Conservation (phyloP, 495 filamentous ascomycete genomes). For the Pyrenula massariospora region DNA sequence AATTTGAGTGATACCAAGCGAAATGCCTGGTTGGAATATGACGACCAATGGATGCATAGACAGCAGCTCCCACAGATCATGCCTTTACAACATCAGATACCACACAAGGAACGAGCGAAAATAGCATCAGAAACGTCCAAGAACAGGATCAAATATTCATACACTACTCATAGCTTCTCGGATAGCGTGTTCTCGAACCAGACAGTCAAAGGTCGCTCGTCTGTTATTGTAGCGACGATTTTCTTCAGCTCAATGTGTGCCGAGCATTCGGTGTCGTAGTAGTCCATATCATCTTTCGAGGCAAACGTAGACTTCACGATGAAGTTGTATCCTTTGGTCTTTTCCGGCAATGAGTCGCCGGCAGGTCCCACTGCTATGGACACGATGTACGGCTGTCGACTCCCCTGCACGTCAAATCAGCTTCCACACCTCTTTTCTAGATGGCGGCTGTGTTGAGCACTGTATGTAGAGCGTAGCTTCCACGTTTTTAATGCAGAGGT, state of each 20-base stretch:
- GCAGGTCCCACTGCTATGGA: slow-evolving; percentile 28
- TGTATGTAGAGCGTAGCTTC: background rate
- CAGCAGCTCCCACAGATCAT: too few relatives aligned
- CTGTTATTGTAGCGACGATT: slow-evolving; percentile 16
- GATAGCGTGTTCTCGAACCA: slow-evolving; percentile 34
- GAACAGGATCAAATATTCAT: too few relatives aligned
- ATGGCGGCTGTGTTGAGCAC: too few relatives aligned
- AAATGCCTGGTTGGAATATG: too few relatives aligned
- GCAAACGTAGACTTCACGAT: slow-evolving; percentile 47
- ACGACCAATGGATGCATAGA: too few relatives aligned
- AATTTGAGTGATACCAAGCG: too few relatives aligned
- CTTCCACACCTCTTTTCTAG: background rate
- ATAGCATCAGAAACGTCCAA: too few relatives aligned
- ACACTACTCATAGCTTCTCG: too few relatives aligned
- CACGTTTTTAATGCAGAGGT: background rate
- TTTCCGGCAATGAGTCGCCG: slow-evolving; percentile 29
- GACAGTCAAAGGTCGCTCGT: slow-evolving; percentile 34
- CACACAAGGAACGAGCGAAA: too few relatives aligned
- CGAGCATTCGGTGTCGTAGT: slow-evolving; percentile 52
- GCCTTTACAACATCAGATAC: too few relatives aligned
- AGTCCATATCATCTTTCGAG: slow-evolving; percentile 55
- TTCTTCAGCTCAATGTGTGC: slow-evolving; percentile 52
- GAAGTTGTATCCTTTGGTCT: slow-evolving; percentile 53
- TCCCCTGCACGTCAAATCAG: slow-evolving; percentile 32
- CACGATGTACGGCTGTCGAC: slow-evolving; percentile 52